Evolutionary conservation across 345 rosid genomes (phyloP), one percentile per base, ranked within the genome.

Genomic region (Moringa oleifera): DNA sequence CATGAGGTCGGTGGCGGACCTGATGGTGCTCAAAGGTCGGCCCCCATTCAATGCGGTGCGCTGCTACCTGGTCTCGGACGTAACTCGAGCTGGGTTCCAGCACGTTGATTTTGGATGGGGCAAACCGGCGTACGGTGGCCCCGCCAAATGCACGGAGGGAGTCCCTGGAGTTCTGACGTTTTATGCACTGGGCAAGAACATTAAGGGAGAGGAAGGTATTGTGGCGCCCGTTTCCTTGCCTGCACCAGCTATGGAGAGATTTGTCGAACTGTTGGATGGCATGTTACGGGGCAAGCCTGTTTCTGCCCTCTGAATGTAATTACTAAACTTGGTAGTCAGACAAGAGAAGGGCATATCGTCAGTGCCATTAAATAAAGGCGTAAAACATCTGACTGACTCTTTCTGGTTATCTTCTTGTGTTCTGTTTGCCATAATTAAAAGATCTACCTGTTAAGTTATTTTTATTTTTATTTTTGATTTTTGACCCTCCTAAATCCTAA

Each of bases 31-130:
- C n/a, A n/a, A n/a, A n/a, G n/a, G n/a, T 7, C 66, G 89, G 31
- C 86, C 80, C n/a, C 83, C 77, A 62, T 72, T 77, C 58, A 67
- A 74, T 9, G 58, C 68, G 23, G 60, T 72, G 0, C 59, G 77
- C 17, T 60, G 73, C 49, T 85, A 62, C 21, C n/a, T 82, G 4
- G 71, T 83, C 20, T 86, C 92, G 3, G 89, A 86, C 52, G 36
- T 81, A 63, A 80, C 73, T 8, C 74, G 65, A 12, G 69, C 63
- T 9, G 87, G 79, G 31, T 76, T 81, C 5, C 72, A 58, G 10
- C 59, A 76, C 1, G 72, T 76, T 16, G 85, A 81, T 62, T 83
- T 79, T 20, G 89, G 87, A 7, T 86, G 85, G 89, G 92, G 85
- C 20, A 76, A 74, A 60, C 71, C 89, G 2, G 75, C 59, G 1